A percentile compares a stretch with the other conserved stretches of the same genome.
These are phyloP conservation scores for Eimeria maxima DNA, from an alignment of 169 alveolate genomes.

Conservation along the genomic window DNA sequence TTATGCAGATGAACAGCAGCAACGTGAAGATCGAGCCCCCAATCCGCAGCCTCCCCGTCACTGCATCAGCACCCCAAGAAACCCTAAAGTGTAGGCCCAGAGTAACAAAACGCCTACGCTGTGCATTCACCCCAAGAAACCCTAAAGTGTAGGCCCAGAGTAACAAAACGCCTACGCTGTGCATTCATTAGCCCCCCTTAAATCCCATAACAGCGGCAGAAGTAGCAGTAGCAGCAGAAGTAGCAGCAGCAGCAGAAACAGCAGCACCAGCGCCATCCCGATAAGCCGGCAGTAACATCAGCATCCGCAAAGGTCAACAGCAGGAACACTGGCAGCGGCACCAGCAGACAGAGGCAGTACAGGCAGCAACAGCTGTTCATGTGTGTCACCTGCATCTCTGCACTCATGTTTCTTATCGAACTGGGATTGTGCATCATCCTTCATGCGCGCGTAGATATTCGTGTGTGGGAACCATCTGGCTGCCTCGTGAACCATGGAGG, in stretches of 20 bases:
- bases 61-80: conserved; percentile 2
- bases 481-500: conserved; percentile 42
- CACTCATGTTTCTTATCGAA: conserved; percentile 40
- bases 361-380: not conserved
- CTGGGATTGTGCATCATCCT: conserved; percentile 12
- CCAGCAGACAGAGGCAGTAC: not conserved
- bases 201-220: not conserved
- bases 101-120: not conserved
- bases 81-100: not conserved
- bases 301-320: no score
- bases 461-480: conserved; percentile 68
- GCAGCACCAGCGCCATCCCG: not conserved
- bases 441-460: conserved; percentile 34
- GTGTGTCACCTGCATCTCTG: conserved; percentile 39
- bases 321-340: not conserved
- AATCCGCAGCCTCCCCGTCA: conserved; percentile 39
- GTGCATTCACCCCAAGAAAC: not conserved
- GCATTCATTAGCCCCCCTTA: no score
- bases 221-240: not conserved
- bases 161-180: not conserved
- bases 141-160: not conserved
- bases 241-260: not conserved
- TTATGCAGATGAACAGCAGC: conserved; percentile 22
- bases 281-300: not conserved
- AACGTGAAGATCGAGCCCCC: conserved; percentile 26